Base-by-base conservation (phyloP, 805 yeast genomes). In the Komagataella populi region DNA sequence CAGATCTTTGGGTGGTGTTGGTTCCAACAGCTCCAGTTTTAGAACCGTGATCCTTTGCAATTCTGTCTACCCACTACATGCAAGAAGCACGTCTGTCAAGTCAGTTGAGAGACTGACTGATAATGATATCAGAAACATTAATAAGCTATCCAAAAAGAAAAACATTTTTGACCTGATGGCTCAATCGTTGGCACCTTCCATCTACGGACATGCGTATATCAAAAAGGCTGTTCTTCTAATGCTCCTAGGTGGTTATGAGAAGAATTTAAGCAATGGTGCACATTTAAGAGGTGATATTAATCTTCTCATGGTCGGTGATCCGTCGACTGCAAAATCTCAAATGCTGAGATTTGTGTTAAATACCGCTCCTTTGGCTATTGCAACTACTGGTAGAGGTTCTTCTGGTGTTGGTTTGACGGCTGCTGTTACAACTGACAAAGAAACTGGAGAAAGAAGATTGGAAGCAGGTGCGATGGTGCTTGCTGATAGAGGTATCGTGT, bases 401-500 rank as follows among this genome's bases (percentile, higher is more conserved):
- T 90, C 98, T 1, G 99, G 99, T 66, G 99, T 93, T 47, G 99
- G 99, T 87, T 77, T 93, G 61, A 93, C 99, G 0, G 99, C 99
- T 17, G 99, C 99, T 1, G 99, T 93, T 2, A 90, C 97, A 6
- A 78, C 90, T 1, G 99, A 93, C 67, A 84, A 83, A 61, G 99
- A 93, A 67, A 93, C 99, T 0, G 98, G 98, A 54, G 99, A 93
- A 69, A 77, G 97, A 61, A 78, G 95, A 59, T 72, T 93, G 57
- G 99, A 93, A 69, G 99, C 98, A 1, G 99, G 99, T 75, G 99
- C 99, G 3, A 91, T 93, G 97, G 99, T 93, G 44, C 73, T 93
- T 55, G 99, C 98, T 10, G 99, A 93, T 68, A 74, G 97, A 57
- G 99, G 99, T 56, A 77, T 93, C 52, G 97, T 93, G 46, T 93